Evolutionary conservation across 1,284 basidiomycete species (phyloP).

Genomic region (Tylopilus orsonianus): DNA sequence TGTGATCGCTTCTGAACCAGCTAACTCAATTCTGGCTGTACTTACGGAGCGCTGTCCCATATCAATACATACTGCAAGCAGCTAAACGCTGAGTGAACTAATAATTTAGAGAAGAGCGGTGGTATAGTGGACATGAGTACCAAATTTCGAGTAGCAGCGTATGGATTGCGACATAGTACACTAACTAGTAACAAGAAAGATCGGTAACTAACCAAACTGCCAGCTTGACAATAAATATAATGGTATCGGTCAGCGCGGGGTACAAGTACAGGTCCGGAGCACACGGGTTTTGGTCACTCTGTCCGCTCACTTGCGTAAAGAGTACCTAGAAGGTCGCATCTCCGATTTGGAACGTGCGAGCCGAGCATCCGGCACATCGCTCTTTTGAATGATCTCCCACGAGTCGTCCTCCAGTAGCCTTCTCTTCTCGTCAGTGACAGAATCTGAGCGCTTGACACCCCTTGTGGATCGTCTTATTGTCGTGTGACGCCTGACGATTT

Average conservation of each 20-base stretch:
- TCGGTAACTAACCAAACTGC: not conserved
- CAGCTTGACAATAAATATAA: slow-evolving; percentile 2
- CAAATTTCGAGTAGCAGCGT: too few species aligned
- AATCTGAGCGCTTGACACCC: slow-evolving; percentile 16
- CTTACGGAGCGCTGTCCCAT: too few species aligned
- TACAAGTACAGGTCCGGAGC: not conserved
- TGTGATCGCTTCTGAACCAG: too few species aligned
- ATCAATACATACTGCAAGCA: too few species aligned
- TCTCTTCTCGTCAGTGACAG: slow-evolving; percentile 20
- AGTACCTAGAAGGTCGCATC: slow-evolving; percentile 19
- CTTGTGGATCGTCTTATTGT: slow-evolving; percentile 6
- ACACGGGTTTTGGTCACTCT: too few species aligned
- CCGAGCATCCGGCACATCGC: slow-evolving; percentile 10
- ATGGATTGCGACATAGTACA: too few species aligned
- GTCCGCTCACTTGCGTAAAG: slow-evolving; percentile 14
- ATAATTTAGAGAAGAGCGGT: too few species aligned
- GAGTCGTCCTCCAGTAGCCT: slow-evolving; percentile 20
- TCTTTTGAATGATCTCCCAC: slow-evolving; percentile 21
- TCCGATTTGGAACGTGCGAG: slow-evolving; percentile 30
- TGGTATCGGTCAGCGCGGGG: slow-evolving; percentile 4
- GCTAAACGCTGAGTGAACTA: too few species aligned
- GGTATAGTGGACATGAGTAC: too few species aligned
- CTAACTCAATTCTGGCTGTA: too few species aligned
- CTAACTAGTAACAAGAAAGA: too few species aligned
- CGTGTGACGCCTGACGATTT: slow-evolving; percentile 22